Evolutionary conservation across 176 grass and related monocot species (phyloP), one percentile per base, ranked within the genome.

Genomic region (Phoenix dactylifera): DNA sequence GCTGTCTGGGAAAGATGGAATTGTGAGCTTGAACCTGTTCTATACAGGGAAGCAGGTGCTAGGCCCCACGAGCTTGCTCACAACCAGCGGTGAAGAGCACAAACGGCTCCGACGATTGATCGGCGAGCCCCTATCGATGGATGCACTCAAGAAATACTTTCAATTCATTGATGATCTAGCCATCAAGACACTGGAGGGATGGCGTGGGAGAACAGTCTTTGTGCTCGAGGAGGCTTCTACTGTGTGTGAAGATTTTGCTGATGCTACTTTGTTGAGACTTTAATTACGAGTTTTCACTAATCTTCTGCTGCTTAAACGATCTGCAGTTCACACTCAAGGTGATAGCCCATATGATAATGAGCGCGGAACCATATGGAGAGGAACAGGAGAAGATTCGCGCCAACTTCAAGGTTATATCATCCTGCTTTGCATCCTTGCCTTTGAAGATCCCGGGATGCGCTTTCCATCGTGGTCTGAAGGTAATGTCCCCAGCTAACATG

Each of bases 31-130:
- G 35, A 89, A 80, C 69, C 61, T 89, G 22, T 89, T 83, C 69
- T 89, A 89, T 51, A 83, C 85, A 4, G 77, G 85, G 16, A 80
- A 80, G 65, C 85, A 89, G 62, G 85, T 89, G 64, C 80, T 89
- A 12, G 85, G 85, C 0, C 85, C 85, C 1, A 83, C 80, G 1
- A 89, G 85, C 73, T 60, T 89, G 6, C 85, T 84, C 18, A 89
- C 85, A 35, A 80, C 80, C 54, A 76, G 76, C 44, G 85, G 85
- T 18, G 80, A 89, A 6, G 85, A 88, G 65, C 85, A 88, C 85
- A 79, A 74, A 69, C 78, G 61, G 68, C 80, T 88, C 1, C 68
- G 85, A 1, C 63, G 85, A 3, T 74, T 89, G 80, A 83, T 83
- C 56, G 80, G 51, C 4, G 76, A 83, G 69, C 85, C 85, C 7